Base-by-base conservation (phyloP, 2,329 filamentous ascomycete species). In the Alternaria angustiovoidea region DNA sequence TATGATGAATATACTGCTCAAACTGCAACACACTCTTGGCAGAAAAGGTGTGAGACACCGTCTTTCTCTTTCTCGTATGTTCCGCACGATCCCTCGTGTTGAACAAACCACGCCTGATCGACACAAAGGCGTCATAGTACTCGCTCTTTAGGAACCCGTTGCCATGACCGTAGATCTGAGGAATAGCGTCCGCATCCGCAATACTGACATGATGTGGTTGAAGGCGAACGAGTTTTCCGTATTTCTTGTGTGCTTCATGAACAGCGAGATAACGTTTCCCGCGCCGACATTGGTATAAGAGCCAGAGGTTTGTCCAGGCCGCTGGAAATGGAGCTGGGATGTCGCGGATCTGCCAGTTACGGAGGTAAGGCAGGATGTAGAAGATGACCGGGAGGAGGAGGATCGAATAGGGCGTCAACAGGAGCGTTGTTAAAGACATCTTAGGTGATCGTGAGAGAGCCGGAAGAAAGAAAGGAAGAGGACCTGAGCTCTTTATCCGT, bases 61-160 rank as follows among this genome's bases (percentile, higher is more conserved):
- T 89, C 85, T 96, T 97, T 71, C 93, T 88, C 85, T 97, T 97
- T 64, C 93, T 88, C 0, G 90, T 89, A 78, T 97, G 93, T 73
- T 97, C 92, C 0, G 83, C 83, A 49, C 94, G 87, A 79, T 94
- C 88, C 32, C 94, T 86, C 0, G 93, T 96, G 79, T 96, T 97
- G 87, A 97, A 97, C 12, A 97, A 84, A 20, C 93, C 93, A 12
- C 92, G 87, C 51, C 86, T 87, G 72, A 96, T 96, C 12, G 91
- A 94, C 55, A 97, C 93, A 70, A 97, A 97, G 51, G 92, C 91
- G 72, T 96, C 92, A 71, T 97, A 97, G 80, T 94, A 97, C 2
- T 94, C 89, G 42, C 90, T 80, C 73, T 84, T 84, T 58, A 84
- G 65, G 62, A 83, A 83, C 2, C 82, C 82, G 57, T 82, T 85